Evolutionary conservation across 371 early-diverging fungal genomes (phyloP).

Genomic region (Polyrhizophydium stewartii): DNA sequence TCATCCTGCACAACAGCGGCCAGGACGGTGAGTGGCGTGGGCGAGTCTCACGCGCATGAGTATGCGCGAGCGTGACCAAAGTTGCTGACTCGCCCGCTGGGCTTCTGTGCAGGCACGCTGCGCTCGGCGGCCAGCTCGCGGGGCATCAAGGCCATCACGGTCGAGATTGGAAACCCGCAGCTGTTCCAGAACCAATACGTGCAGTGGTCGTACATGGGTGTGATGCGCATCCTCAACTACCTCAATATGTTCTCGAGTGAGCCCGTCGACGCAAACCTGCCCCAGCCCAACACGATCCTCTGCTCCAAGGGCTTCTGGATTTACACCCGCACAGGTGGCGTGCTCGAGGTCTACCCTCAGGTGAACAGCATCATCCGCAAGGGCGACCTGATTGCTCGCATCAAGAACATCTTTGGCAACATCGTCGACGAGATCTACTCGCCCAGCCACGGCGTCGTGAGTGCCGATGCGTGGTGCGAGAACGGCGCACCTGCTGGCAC

Average conservation of each 20-base stretch:
- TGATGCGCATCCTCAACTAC: constrained; percentile 45
- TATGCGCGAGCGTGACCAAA: no score
- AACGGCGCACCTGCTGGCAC: no score
- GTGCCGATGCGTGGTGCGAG: not conserved
- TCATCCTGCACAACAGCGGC: constrained; percentile 52
- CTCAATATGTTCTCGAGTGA: constrained; percentile 40
- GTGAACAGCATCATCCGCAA: constrained; percentile 83
- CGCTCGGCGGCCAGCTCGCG: constrained; percentile 76
- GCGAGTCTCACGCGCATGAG: no score
- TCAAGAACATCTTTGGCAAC: constrained; percentile 89
- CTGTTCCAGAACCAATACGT: constrained; percentile 46
- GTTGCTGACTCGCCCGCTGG: no score
- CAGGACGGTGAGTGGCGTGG: constrained; percentile 41
- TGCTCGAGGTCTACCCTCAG: constrained; percentile 77
- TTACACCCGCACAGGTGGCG: constrained; percentile 64
- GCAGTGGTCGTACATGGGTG: constrained; percentile 47
- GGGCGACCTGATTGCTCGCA: constrained; percentile 82
- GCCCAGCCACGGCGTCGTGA: constrained; percentile 49
- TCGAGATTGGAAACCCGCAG: constrained; percentile 59
- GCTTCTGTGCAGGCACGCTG: constrained; percentile 55
- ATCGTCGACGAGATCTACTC: constrained; percentile 85
- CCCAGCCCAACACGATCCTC: constrained; percentile 32
- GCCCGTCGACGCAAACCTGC: not conserved
- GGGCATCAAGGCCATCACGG: constrained; percentile 82
- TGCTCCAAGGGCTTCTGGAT: constrained; percentile 51